Conservation (phyloP, 164 flowering plant species). For the Berberis vulgaris region DNA sequence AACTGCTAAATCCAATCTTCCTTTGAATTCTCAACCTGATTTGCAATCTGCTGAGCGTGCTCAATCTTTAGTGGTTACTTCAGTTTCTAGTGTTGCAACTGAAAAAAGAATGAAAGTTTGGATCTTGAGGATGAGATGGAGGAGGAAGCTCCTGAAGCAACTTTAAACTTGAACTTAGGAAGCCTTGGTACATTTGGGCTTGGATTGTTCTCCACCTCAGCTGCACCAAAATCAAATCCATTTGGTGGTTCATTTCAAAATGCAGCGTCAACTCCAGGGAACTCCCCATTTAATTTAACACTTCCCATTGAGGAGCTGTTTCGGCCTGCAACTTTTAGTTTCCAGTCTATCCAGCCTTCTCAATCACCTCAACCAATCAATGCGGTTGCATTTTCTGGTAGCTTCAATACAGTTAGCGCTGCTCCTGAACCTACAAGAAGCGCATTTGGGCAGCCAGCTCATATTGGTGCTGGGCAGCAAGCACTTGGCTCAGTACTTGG, state of each 20-base stretch:
- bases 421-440: slow-evolving; percentile 30
- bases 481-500: slow-evolving; percentile 89
- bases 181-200: slow-evolving; percentile 64
- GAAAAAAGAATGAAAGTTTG: slow-evolving; percentile 26
- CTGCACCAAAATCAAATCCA: slow-evolving; percentile 52
- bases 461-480: slow-evolving; percentile 66
- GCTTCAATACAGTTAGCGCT: slow-evolving; percentile 31
- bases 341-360: slow-evolving; percentile 40
- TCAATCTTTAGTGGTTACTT: slow-evolving; percentile 12
- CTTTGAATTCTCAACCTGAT: slow-evolving; percentile 20
- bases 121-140: slow-evolving; percentile 92
- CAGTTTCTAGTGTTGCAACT: slow-evolving; percentile 15
- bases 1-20: slow-evolving; percentile 5
- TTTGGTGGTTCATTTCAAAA: slow-evolving; percentile 53
- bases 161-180: slow-evolving; percentile 42
- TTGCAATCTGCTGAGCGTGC: slow-evolving; percentile 15
- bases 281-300: slow-evolving; percentile 35
- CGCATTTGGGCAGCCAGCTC: slow-evolving; percentile 82
- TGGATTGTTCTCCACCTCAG: slow-evolving; percentile 44
- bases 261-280: slow-evolving; percentile 24
- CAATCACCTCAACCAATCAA: slow-evolving; percentile 19
- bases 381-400: slow-evolving; percentile 36
- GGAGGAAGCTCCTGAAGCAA: slow-evolving; percentile 80
- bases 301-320: slow-evolving; percentile 63
- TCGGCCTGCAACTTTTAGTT: slow-evolving; percentile 78